Evolutionary conservation across 106 monocot species (phyloP), one percentile per base, ranked within the genome.

Genomic region (Acorus gramineus): DNA sequence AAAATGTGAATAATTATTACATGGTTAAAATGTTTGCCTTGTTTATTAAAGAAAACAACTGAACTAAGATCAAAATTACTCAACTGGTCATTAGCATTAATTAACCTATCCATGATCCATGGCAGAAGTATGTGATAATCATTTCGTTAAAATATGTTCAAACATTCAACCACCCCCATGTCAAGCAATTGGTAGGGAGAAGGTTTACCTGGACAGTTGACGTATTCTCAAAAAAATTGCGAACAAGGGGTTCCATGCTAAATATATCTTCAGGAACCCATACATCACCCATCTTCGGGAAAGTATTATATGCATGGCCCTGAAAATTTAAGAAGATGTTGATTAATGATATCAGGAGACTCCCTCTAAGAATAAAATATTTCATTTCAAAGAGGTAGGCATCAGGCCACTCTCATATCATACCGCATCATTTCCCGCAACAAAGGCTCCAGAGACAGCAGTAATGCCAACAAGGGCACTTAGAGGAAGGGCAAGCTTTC

Each of bases 341-440:
- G 28, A 28, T 28, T 28, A 28, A 28, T 28, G 28, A 28, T 28
- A 28, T 28, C 28, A 28, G 28, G 28, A 28, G 28, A 28, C 28
- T 28, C 28, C 28, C 28, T 28, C 28, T 28, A 28, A 28, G 28
- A 28, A 28, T 28, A 28, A 28, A 28, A 28, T 28, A 28, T 28
- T 28, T 28, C 28, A 28, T 28, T 28, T 28, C 28, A 28, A 28
- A 28, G 28, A 28, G 28, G 28, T 28, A 28, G 28, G 28, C 28
- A n/a, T n/a, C n/a, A 28, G 28, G 28, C 28, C 28, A 28, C 28
- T 1, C 28, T 28, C 28, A 61, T 64, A 28, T 13, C 77, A 69
- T 74, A 98, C 96, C 60, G 98, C 98, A 79, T 98, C 98, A 85
- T 98, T 98, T 70, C 98, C 92, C 43, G 92, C 98, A 80, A 98